Conservation (phyloP, 2,329 filamentous ascomycete species). For the Fusarium chaquense region DNA sequence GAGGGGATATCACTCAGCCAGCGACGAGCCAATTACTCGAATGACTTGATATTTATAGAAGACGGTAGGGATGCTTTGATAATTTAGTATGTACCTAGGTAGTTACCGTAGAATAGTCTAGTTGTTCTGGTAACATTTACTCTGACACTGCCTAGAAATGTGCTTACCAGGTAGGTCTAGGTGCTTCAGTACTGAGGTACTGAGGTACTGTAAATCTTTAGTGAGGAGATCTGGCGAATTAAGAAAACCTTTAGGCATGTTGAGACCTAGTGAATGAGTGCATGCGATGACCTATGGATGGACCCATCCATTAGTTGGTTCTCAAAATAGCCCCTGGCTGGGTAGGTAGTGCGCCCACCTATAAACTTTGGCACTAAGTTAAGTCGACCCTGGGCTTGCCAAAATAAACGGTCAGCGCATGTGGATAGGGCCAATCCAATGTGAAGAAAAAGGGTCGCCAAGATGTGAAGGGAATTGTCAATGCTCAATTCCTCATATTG, state of each 20-base stretch:
- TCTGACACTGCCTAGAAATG: neutral
- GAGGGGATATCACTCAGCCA: neutral
- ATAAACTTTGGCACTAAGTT: conserved; percentile 26
- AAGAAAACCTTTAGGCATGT: neutral
- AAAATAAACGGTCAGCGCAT: conserved; percentile 29
- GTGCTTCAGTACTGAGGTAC: no score
- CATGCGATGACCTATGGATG: conserved; percentile 3
- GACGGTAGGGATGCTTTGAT: neutral
- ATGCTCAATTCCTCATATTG: neutral
- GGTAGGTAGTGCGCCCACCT: conserved; percentile 1
- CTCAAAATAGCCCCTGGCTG: conserved; percentile 34
- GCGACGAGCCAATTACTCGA: neutral
- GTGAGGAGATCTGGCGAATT: neutral
- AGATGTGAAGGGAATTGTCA: conserved; percentile 14
- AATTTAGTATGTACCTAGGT: neutral
- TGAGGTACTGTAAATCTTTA: neutral
- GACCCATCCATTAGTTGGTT: conserved; percentile 2
- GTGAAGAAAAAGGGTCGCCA: conserved; percentile 7
- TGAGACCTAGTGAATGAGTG: neutral
- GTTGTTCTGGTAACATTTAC: neutral
- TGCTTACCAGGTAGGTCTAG: no score
- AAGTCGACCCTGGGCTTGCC: conserved; percentile 9
- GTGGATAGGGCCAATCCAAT: conserved; percentile 9
- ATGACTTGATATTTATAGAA: neutral
- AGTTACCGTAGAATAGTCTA: neutral